Evolutionary conservation across 2,329 filamentous ascomycete genomes (phyloP), one percentile per base, ranked within the genome.

Genomic region (Curvularia hawaiiensis): DNA sequence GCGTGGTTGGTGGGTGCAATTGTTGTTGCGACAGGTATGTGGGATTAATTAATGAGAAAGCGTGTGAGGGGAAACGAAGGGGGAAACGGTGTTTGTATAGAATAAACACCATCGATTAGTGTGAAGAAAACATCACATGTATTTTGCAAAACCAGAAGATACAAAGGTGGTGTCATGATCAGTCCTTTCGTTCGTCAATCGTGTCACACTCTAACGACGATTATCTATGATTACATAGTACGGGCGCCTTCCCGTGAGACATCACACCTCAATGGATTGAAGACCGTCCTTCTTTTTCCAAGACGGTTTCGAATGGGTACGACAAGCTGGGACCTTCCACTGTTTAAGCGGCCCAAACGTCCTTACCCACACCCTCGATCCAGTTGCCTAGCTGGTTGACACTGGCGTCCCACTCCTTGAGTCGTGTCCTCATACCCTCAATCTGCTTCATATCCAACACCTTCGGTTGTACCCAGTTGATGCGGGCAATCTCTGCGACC

Each of bases 381-480:
- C 93, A 98, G 80, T 96, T 95, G 62, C 94, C 94, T 56, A 99
- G 83, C 78, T 95, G 89, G 77, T 98, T 97, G 63, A 99, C 94
- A 74, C 92, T 97, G 50, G 89, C 88, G 76, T 97, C 93, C 95
- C 95, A 99, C 71, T 99, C 94, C 75, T 90, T 88, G 73, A 99
- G 79, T 68, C 95, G 84, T 73, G 87, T 84, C 70, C 91, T 87
- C 94, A 99, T 97, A 71, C 88, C 91, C 71, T 90, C 91, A 69
- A 99, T 97, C 82, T 98, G 95, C 78, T 87, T 88, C 87, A 93
- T 92, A 77, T 98, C 95, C 66, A 99, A 80, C 31, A 99, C 93
- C 85, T 98, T 98, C 22, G 95, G 95, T 81, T 99, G 95, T 58
- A 99, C 95, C 95, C 95, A 99, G 71, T 94, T 94, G 79, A 99